phyloP scores from a whole-genome alignment of 2,329 filamentous ascomycete species.

The Xylaria sp. region DNA sequence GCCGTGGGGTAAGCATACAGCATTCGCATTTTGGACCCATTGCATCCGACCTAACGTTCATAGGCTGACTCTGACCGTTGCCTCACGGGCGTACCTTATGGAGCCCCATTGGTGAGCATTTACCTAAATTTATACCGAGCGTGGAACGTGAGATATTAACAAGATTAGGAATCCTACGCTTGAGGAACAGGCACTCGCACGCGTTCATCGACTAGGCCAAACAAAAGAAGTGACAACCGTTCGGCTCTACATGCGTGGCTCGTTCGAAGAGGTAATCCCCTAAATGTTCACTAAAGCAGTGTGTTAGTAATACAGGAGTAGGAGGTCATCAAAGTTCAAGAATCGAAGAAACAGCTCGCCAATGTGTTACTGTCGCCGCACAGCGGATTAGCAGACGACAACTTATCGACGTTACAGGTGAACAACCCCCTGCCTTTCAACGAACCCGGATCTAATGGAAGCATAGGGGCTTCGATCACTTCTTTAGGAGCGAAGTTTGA shows the following conservation, averaged over 20 bases:
- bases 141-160: background rate
- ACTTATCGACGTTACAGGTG: conserved; percentile 1
- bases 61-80: conserved; percentile 53
- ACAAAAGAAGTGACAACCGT: conserved; percentile 51
- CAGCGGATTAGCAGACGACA: background rate
- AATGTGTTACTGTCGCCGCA: conserved; percentile 11
- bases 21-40: background rate
- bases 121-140: no score
- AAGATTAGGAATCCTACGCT: conserved; percentile 55
- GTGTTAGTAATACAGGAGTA: background rate
- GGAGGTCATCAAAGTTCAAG: conserved; percentile 25
- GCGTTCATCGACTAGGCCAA: conserved; percentile 54
- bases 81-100: conserved; percentile 60
- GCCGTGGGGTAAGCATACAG: conserved; percentile 57
- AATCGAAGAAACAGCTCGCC: conserved; percentile 17
- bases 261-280: conserved; percentile 51
- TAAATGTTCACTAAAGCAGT: background rate
- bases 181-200: conserved; percentile 57
- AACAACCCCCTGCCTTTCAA: background rate
- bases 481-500: background rate
- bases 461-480: conserved; percentile 12
- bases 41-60: conserved; percentile 48
- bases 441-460: background rate
- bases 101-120: conserved; percentile 58
- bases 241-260: conserved; percentile 52